Conservation (phyloP, 1,284 basidiomycete species). For the Fomitopsis palustris region DNA sequence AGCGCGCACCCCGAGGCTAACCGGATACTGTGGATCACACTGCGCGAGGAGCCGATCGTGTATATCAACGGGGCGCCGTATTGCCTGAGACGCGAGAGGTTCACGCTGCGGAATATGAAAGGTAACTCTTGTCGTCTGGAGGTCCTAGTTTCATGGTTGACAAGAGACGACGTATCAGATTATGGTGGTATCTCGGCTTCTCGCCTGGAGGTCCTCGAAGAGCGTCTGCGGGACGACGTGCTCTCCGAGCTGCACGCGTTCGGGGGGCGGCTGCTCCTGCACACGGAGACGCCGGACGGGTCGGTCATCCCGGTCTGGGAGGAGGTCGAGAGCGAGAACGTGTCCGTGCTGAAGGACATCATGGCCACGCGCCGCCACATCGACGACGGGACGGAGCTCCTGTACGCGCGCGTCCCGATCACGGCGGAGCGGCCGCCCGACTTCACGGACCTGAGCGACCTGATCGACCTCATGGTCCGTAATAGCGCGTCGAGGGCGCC, state of each 20-base stretch:
- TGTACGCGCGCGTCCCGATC: slow-evolving; percentile 87
- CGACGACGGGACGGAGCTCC: slow-evolving; percentile 55
- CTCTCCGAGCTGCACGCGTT: slow-evolving; percentile 80
- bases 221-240: slow-evolving; percentile 89
- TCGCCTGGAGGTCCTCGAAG: slow-evolving; percentile 87
- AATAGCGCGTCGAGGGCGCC: slow-evolving; percentile 72
- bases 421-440: slow-evolving; percentile 80
- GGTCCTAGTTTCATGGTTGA: background rate
- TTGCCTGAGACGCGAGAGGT: slow-evolving; percentile 75
- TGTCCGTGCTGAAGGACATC: slow-evolving; percentile 86
- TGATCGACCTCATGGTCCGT: slow-evolving; percentile 84
- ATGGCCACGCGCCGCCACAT: slow-evolving; percentile 64
- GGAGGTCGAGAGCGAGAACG: slow-evolving; percentile 74
- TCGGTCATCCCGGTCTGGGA: slow-evolving; percentile 96
- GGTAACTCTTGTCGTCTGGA: slow-evolving; percentile 36
- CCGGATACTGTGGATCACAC: slow-evolving; percentile 86
- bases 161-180: slow-evolving; percentile 57
- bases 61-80: slow-evolving; percentile 90
- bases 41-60: slow-evolving; percentile 92
- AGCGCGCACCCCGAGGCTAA: slow-evolving; percentile 56
- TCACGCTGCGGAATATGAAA: slow-evolving; percentile 85
- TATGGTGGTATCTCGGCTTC: slow-evolving; percentile 91
- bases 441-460: slow-evolving; percentile 64
- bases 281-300: slow-evolving; percentile 88
- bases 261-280: slow-evolving; percentile 84